Evolutionary conservation across 305 asterid species (phyloP).

Genomic region (Solanum aculeatissimum): DNA sequence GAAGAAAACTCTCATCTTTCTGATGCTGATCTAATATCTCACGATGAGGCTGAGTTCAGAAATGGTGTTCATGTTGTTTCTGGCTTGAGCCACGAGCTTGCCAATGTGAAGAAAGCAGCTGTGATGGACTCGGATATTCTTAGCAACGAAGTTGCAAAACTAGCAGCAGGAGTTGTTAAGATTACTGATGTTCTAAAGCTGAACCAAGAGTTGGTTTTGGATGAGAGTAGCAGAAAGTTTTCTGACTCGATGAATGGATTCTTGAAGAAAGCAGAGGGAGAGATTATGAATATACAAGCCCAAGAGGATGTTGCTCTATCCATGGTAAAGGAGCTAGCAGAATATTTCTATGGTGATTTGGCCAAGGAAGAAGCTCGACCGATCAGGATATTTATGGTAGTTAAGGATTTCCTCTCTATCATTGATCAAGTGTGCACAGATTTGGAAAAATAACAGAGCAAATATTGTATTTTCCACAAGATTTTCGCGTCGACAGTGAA

Average conservation of each 20-base stretch:
- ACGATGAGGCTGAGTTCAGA: constrained; percentile 44
- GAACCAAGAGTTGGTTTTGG: constrained; percentile 20
- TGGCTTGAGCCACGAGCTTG: constrained; percentile 58
- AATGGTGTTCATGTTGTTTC: constrained; percentile 74
- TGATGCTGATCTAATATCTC: constrained; percentile 2
- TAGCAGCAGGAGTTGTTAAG: constrained; percentile 39
- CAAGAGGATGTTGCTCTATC: constrained; percentile 60
- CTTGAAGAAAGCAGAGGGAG: constrained; percentile 43
- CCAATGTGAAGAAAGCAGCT: constrained; percentile 81
- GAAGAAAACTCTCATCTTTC: constrained; percentile 64
- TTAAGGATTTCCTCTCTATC: constrained; percentile 50
- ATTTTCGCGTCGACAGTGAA: background rate
- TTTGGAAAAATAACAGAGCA: constrained; percentile 56
- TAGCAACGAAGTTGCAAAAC: constrained; percentile 40
- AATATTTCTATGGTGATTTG: constrained; percentile 72
- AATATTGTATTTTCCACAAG: constrained; percentile 9
- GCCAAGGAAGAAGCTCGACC: constrained; percentile 71
- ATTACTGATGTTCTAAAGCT: constrained; percentile 31
- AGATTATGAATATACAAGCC: constrained; percentile 41
- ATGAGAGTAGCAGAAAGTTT: constrained; percentile 25
- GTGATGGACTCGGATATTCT: constrained; percentile 56
- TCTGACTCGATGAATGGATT: constrained; percentile 39
- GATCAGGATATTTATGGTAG: constrained; percentile 54
- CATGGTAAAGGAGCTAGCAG: constrained; percentile 67
- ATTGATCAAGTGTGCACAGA: constrained; percentile 87